Conservation (phyloP, 805 yeast species). For the Tetrapisispora iriomotensis region DNA sequence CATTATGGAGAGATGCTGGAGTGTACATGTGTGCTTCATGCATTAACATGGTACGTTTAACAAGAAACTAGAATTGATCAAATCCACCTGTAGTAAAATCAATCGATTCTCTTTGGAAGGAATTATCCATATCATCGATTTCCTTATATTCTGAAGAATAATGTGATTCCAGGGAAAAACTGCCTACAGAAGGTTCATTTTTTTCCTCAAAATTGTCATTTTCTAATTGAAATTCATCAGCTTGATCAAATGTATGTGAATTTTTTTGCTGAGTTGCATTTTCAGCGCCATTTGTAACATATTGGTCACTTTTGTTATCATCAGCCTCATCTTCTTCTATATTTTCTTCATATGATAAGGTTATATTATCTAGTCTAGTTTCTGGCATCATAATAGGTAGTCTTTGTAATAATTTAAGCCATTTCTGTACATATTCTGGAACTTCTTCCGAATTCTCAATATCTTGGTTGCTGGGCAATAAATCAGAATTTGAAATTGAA, state of each 20-base stretch:
- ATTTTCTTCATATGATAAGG: constrained; percentile 22
- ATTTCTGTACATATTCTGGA: neutral
- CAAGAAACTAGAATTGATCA: constrained; percentile 3
- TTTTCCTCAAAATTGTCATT: neutral
- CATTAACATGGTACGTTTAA: neutral
- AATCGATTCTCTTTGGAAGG: constrained; percentile 27
- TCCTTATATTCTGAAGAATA: constrained; percentile 22
- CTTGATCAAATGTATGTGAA: neutral
- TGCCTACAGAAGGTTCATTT: neutral
- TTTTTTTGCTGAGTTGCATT: no score
- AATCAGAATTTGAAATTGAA: constrained; percentile 5
- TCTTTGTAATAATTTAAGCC: constrained; percentile 11
- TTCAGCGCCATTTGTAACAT: no score
- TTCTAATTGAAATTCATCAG: constrained; percentile 1
- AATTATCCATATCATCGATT: constrained; percentile 25
- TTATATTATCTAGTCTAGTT: constrained; percentile 23
- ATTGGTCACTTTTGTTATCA: neutral
- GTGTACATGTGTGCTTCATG: neutral
- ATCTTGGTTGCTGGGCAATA: constrained; percentile 6
- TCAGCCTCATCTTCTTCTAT: constrained; percentile 7
- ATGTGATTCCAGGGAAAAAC: constrained; percentile 7
- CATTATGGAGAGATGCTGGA: neutral
- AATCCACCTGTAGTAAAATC: constrained; percentile 15
- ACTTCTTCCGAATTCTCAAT: constrained; percentile 29
- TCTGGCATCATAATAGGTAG: constrained; percentile 30